Evolutionary conservation across 352 stramenopile genomes (phyloP), one percentile per base, ranked within the genome.

Genomic region (Phytophthora megakarya): DNA sequence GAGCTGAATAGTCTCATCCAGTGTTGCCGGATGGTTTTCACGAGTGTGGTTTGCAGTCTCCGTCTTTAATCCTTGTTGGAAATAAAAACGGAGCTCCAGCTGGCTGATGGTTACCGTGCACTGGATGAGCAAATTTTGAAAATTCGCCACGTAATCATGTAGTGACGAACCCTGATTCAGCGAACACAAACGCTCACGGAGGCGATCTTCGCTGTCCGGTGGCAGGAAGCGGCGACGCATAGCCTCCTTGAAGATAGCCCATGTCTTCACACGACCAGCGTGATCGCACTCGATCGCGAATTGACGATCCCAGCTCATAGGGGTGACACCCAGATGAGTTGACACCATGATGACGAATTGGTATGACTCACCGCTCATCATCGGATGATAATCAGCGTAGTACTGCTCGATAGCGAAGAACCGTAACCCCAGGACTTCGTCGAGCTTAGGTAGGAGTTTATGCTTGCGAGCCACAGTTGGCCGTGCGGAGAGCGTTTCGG

Each of bases 231-330:
- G 21, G 26, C 44, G 52, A 16, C 32, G 15, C 8, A 52, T 32
- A 9, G 28, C 53, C 7, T 3, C 6, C 42, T 63, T 55, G 46
- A 55, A 63, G 0, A 10, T 23, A 5, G 19, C 32, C 33, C 54
- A 55, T 5, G 53, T 32, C 5, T 10, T 32, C 9, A 9, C 26
- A 9, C n/a, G n/a, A n/a, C n/a, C n/a, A n/a, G n/a, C 19, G 9
- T 33, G 3, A 12, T 49, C 42, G 10, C 42, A 54, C 18, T 42
- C 54, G 1, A 38, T 39, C 2, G 35, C 23, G n/a, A 48, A 63
- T 10, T 54, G 21, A 18, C 25, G 44, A n/a, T 63, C 40, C 22
- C 43, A 63, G 25, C 49, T 55, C n/a, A 55, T 63, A 11, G 44
- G 35, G 13, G 54, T 63, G 18, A 23, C 22, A 12, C 22, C 32